Conservation (phyloP, 2,329 filamentous ascomycete species). For the Pyrenochaeta sp. region DNA sequence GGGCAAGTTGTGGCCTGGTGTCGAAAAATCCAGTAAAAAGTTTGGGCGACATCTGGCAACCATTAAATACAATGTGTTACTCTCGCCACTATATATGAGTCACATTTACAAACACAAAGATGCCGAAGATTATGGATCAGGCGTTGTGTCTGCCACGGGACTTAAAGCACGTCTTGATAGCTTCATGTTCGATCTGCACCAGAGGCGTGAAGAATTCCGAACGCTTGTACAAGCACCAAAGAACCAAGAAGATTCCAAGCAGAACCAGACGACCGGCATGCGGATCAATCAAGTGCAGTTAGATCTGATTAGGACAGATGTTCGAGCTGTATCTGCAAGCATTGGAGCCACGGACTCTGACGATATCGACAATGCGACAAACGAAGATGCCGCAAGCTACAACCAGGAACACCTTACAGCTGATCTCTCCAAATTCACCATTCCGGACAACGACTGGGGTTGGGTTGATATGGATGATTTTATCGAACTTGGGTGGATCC, state of each 20-base stretch:
- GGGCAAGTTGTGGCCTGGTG: conserved; percentile 86
- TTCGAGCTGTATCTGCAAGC: conserved; percentile 90
- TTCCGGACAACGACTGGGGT: conserved; percentile 91
- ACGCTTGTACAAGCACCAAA: conserved; percentile 75
- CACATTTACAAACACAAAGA: conserved; percentile 99
- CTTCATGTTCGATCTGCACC: conserved; percentile 96
- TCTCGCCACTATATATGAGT: conserved; percentile 92
- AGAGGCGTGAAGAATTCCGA: conserved; percentile 90
- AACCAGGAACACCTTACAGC: conserved; percentile 60
- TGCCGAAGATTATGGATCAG: conserved; percentile 80
- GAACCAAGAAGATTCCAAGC: conserved; percentile 67
- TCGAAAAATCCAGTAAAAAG: conserved; percentile 98
- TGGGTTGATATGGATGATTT: conserved; percentile 99
- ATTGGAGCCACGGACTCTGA: conserved; percentile 83
- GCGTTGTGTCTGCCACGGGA: conserved; percentile 89
- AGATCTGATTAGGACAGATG: conserved; percentile 89
- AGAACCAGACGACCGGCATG: conserved; percentile 88
- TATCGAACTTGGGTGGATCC: conserved; percentile 95
- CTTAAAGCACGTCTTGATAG: conserved; percentile 95
- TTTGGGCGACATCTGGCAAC: conserved; percentile 97
- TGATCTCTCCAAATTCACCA: conserved; percentile 86
- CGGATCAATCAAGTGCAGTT: conserved; percentile 94
- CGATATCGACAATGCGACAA: conserved; percentile 72
- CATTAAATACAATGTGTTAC: conserved; percentile 93
- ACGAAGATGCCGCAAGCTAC: conserved; percentile 67